A percentile compares a stretch with the other conserved stretches of the same genome.
These are phyloP conservation scores for Hypoxylon rickii DNA, from an alignment of 495 filamentous ascomycete species.

Conservation along the genomic window DNA sequence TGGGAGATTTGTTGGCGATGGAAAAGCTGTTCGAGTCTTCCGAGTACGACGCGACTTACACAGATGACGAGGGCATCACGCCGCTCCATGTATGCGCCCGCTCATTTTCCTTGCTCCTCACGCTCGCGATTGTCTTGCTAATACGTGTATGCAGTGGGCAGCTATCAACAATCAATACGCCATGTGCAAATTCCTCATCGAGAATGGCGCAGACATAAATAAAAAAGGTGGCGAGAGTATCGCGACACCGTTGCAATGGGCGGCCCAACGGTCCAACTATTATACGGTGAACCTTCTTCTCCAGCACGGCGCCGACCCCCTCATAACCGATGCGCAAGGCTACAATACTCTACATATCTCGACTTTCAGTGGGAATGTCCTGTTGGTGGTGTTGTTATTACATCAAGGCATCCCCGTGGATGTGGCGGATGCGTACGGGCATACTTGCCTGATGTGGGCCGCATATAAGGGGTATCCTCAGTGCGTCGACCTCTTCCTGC, in stretches of 20 bases:
- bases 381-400: slow-evolving; percentile 79
- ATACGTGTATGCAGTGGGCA: slow-evolving; percentile 75
- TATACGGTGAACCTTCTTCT: slow-evolving; percentile 78
- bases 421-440: slow-evolving; percentile 81
- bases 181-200: slow-evolving; percentile 92
- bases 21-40: slow-evolving; percentile 84
- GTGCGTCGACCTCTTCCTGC: slow-evolving; percentile 89
- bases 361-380: slow-evolving; percentile 96
- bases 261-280: slow-evolving; percentile 90
- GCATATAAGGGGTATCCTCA: slow-evolving; percentile 93
- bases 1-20: slow-evolving; percentile 85
- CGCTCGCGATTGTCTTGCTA: slow-evolving; percentile 15
- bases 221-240: slow-evolving; percentile 91
- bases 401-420: slow-evolving; percentile 95
- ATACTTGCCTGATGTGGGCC: slow-evolving; percentile 97
- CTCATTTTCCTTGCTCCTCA: background rate
- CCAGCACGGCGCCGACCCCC: slow-evolving; percentile 84
- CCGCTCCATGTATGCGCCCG: slow-evolving; percentile 80
- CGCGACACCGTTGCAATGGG: slow-evolving; percentile 95
- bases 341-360: slow-evolving; percentile 97
- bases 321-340: slow-evolving; percentile 86
- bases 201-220: slow-evolving; percentile 88
- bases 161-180: slow-evolving; percentile 99
- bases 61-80: slow-evolving; percentile 90
- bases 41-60: slow-evolving; percentile 78